Percentiles rank a stretch among this genome's conserved stretches.
Conservation (phyloP, 257 asterid genomes). For the Marsdenia floribunda region DNA sequence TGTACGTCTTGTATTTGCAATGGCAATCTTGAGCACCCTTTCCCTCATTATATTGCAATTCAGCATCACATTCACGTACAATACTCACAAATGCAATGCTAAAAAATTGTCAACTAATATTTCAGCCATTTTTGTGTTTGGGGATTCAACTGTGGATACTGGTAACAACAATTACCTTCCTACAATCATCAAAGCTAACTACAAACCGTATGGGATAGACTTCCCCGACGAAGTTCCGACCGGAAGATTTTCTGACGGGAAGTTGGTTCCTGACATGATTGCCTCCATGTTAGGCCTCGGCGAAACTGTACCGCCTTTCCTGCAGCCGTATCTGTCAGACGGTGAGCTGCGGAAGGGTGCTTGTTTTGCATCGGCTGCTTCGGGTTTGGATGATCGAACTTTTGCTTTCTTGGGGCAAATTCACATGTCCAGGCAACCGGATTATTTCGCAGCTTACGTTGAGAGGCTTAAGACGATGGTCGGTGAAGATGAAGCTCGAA, state of each 20-base stretch:
- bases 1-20: background rate
- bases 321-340: conserved; percentile 46
- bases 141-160: conserved; percentile 60
- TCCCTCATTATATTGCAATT: conserved; percentile 23
- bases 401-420: conserved; percentile 29
- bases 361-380: conserved; percentile 71
- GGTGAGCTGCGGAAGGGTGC: conserved; percentile 54
- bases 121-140: conserved; percentile 46
- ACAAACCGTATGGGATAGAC: conserved; percentile 53
- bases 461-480: conserved; percentile 33
- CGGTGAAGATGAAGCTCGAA: conserved; percentile 34
- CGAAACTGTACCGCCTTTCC: conserved; percentile 52
- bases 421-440: conserved; percentile 40
- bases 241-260: conserved; percentile 70
- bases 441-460: conserved; percentile 32
- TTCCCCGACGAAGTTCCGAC: conserved; percentile 48
- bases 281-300: conserved; percentile 54
- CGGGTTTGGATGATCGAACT: conserved; percentile 70
- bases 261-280: conserved; percentile 55
- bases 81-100: conserved; percentile 4
- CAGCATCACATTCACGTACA: conserved; percentile 11
- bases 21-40: conserved; percentile 15
- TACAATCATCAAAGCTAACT: conserved; percentile 39
- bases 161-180: conserved; percentile 68
- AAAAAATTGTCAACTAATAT: conserved; percentile 23